These are phyloP conservation scores for Sungouiozyma ichnusensis DNA, from an alignment of 805 yeast genomes.

Conservation along the genomic window DNA sequence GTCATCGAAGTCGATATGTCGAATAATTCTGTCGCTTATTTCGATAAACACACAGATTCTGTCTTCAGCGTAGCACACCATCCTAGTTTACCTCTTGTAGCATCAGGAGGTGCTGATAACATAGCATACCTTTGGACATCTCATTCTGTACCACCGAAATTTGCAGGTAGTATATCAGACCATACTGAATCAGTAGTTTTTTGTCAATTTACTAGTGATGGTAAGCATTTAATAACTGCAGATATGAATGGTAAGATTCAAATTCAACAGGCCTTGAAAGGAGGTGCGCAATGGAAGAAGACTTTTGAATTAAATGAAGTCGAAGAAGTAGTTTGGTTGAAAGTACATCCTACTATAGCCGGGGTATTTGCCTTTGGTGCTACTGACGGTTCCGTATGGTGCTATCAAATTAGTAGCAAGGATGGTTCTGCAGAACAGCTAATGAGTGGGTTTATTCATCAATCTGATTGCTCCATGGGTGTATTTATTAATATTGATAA, in stretches of 20 bases:
- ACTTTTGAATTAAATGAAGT: constrained; percentile 70
- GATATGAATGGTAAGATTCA: constrained; percentile 89
- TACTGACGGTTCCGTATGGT: constrained; percentile 90
- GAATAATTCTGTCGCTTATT: constrained; percentile 81
- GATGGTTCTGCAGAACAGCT: constrained; percentile 52
- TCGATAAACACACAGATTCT: constrained; percentile 84
- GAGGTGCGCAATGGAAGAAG: constrained; percentile 75
- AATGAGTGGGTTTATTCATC: constrained; percentile 74
- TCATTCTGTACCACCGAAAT: constrained; percentile 71
- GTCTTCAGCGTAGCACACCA: constrained; percentile 74
- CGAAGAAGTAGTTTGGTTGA: constrained; percentile 81
- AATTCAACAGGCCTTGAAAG: constrained; percentile 58
- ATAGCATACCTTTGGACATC: constrained; percentile 87
- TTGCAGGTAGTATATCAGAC: constrained; percentile 65
- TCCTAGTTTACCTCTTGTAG: constrained; percentile 74
- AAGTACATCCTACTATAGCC: constrained; percentile 65
- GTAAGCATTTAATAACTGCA: constrained; percentile 71
- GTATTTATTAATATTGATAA: constrained; percentile 49
- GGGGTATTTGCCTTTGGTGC: constrained; percentile 83
- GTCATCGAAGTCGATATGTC: constrained; percentile 73
- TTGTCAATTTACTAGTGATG: constrained; percentile 77
- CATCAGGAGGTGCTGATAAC: constrained; percentile 95
- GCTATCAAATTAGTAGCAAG: constrained; percentile 53
- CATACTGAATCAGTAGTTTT: constrained; percentile 83
- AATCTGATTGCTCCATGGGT: constrained; percentile 71